phyloP scores from a whole-genome alignment of 2,329 filamentous ascomycete genomes.

The Clonostachys rhizophaga region DNA sequence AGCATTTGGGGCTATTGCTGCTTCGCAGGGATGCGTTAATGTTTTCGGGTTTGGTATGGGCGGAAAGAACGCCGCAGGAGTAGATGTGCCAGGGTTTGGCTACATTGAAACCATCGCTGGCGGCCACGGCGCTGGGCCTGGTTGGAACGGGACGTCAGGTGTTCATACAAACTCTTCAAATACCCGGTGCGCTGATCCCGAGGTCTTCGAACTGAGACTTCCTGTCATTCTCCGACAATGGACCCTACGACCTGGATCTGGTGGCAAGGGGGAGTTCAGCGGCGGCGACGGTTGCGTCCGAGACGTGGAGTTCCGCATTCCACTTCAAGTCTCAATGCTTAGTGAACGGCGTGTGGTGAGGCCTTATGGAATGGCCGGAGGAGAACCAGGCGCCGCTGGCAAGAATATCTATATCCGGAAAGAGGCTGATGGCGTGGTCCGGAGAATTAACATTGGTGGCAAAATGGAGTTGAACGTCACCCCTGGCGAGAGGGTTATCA shows the following conservation, averaged over 20 bases:
- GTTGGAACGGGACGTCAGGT: conserved; percentile 36
- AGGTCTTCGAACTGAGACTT: conserved; percentile 49
- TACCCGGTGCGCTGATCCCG: conserved; percentile 62
- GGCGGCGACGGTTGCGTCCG: conserved; percentile 73
- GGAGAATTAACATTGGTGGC: too few relatives aligned
- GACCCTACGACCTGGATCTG: conserved; percentile 56
- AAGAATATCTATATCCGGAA: conserved; percentile 84
- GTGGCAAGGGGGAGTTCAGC: conserved; percentile 59
- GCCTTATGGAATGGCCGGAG: conserved; percentile 67
- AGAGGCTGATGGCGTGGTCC: too few relatives aligned
- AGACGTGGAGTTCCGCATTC: conserved; percentile 76
- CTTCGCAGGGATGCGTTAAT: conserved; percentile 41
- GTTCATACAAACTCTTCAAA: conserved; percentile 63
- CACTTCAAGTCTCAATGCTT: conserved; percentile 72
- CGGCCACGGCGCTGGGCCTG: conserved; percentile 66
- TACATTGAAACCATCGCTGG: conserved; percentile 58
- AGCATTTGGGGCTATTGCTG: conserved; percentile 16
- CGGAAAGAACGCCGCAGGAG: conserved; percentile 28
- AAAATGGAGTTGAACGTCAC: too few relatives aligned
- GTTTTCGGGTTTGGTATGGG: conserved; percentile 80
- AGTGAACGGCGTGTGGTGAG: conserved; percentile 73
- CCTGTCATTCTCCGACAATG: conserved; percentile 71
- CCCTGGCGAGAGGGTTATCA: too few relatives aligned
- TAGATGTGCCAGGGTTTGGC: conserved; percentile 33
- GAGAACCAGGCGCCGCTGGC: conserved; percentile 72